Evolutionary conservation across 345 rosid species (phyloP), one percentile per base, ranked within the genome.

Genomic region (Citrus medica): DNA sequence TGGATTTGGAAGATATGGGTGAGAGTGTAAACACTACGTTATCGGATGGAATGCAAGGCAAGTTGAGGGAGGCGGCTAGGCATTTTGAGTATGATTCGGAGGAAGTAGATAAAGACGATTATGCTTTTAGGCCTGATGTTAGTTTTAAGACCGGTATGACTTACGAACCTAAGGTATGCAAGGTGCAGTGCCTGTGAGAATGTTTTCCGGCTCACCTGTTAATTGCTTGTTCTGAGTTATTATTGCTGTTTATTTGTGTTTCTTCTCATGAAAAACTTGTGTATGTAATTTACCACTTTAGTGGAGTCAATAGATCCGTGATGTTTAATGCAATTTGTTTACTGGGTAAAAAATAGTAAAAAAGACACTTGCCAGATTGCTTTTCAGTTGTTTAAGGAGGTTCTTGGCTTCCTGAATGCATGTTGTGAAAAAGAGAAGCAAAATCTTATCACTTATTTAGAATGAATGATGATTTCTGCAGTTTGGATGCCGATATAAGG

Each of bases 41-140:
- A 21, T 84, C 84, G 0, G 91, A 92, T 83, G 90, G 90, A 21
- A 76, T 90, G 78, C 87, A 86, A 79, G 87, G 77, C 6, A 84
- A 86, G 81, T 74, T 92, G 78, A 79, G 82, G 83, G 69, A 84
- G 67, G 86, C 87, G 13, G 89, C 94, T 19, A 17, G 64, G 24
- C 66, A 78, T 73, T 76, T 85, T 67, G 84, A 82, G 71, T 75
- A 72, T 66, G 80, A 85, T 67, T 51, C 38, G 2, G 86, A 87
- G 2, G 93, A 86, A 60, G 58, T 78, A 5, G 73, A 58, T 2
- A 21, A 40, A 5, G 83, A 82, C 0, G 86, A 69, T 75, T 86
- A 87, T 83, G 27, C 82, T 7, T 85, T 81, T 60, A 81, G 92
- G 74, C 89, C 92, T 0, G 89, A 90, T 80, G 73, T 63, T 67